Percentiles rank a stretch among this genome's conserved stretches.
phyloP scores from a whole-genome alignment of 257 asterid species.

The Nicotiana noctiflora region DNA sequence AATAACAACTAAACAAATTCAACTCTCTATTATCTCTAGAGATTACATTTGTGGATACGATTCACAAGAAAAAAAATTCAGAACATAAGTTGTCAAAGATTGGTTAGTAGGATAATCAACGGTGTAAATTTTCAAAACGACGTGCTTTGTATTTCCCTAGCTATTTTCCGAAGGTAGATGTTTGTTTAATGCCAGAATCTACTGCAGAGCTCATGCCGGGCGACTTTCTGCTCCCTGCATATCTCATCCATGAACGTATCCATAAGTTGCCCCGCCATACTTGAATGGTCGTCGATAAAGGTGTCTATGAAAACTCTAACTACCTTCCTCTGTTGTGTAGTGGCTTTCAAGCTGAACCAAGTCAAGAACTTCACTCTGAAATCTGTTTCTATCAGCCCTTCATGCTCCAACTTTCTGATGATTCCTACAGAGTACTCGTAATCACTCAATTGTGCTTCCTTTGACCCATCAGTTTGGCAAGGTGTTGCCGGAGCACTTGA shows the following conservation, averaged over 20 bases:
- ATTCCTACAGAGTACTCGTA: slow-evolving; percentile 73
- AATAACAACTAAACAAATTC: background rate
- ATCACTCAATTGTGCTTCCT: slow-evolving; percentile 22
- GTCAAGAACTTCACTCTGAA: slow-evolving; percentile 75
- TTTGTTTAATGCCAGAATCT: slow-evolving; percentile 66
- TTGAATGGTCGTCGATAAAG: slow-evolving; percentile 51
- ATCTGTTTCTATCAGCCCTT: slow-evolving; percentile 48
- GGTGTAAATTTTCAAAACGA: background rate
- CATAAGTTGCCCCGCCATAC: slow-evolving; percentile 67
- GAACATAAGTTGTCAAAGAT: background rate
- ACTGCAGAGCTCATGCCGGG: slow-evolving; percentile 53
- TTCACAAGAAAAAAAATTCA: background rate
- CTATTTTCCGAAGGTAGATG: background rate
- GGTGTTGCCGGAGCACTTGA: slow-evolving; percentile 29
- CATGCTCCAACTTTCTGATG: slow-evolving; percentile 61
- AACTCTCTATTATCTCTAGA: background rate
- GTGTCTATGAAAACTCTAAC: slow-evolving; percentile 66
- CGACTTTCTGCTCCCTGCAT: slow-evolving; percentile 36
- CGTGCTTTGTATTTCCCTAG: background rate
- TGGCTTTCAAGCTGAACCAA: slow-evolving; percentile 80
- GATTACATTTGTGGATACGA: background rate
- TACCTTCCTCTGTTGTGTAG: slow-evolving; percentile 45
- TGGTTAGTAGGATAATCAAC: slow-evolving; percentile 6
- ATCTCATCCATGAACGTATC: slow-evolving; percentile 56
- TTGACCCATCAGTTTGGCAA: slow-evolving; percentile 21